Evolutionary conservation across 441 rosid species (phyloP).

Genomic region (Populus trichocarpa): DNA sequence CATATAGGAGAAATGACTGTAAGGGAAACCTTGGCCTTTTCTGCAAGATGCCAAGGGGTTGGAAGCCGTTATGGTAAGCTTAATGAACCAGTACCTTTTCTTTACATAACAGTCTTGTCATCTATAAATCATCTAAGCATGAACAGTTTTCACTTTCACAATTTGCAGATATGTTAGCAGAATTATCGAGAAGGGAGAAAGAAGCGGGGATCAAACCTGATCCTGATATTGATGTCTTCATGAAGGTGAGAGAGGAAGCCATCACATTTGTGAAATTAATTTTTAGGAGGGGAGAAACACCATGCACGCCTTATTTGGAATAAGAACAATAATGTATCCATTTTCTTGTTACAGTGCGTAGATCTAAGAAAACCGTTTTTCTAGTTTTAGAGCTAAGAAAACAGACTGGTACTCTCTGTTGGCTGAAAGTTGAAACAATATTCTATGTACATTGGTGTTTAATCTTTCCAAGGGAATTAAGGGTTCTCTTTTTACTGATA

Average conservation of each 20-base stretch:
- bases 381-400: no score
- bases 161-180: conserved; percentile 25
- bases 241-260: conserved; percentile 23
- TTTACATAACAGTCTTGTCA: not conserved
- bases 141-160: not conserved
- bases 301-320: not conserved
- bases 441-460: no score
- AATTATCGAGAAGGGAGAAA: conserved; percentile 29
- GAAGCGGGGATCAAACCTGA: conserved; percentile 30
- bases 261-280: not conserved
- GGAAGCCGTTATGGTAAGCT: conserved; percentile 23
- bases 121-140: not conserved
- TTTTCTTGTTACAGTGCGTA: no score
- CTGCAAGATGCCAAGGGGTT: conserved; percentile 33
- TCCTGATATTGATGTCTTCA: conserved; percentile 32
- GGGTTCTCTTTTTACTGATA: no score
- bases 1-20: conserved; percentile 35
- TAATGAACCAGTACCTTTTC: not conserved
- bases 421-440: no score
- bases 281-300: not conserved
- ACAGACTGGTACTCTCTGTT: no score
- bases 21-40: conserved; percentile 32
- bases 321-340: not conserved
- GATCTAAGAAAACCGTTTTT: no score
- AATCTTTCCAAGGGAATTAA: no score